Base-by-base conservation (phyloP, 116 monocot genomes). In the Thalassia testudinum region DNA sequence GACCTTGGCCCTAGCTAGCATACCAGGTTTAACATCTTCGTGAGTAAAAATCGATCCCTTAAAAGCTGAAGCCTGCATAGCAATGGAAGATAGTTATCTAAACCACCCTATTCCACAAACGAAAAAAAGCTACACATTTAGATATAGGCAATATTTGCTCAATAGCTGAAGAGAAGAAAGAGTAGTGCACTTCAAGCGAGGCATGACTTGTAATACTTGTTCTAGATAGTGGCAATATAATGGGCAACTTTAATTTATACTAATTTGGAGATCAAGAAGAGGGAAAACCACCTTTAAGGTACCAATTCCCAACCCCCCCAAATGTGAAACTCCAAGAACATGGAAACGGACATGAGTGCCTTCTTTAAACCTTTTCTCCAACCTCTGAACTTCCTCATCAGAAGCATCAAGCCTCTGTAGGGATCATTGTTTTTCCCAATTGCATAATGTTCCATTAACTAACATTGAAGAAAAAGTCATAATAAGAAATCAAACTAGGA, bases 21-120 rank as follows among this genome's bases (percentile, higher is more conserved):
- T 95, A 15, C 95, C 88, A 75, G 95, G 88, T 62, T 81, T 87
- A 15, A 88, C 85, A 85, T 95, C 95, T 4, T 81, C 73, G 75
- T 95, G 81, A 28, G 95, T 85, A 66, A 85, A 95, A 50, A 95
- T 67, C 53, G 85, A 76, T 26, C 87, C 81, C 72, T 88, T 88
- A 58, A 95, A 76, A 62, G 88, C 88, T 85, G 71, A 81, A 37
- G 73, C 77, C 88, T 93, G 66, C n/a, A n/a, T 55, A 25, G n/a
- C 62, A 43, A n/a, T 59, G 12, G 49, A 67, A 22, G 17, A 10
- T 5, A 10, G 30, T 10, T 34, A 34, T 34, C 10, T 5, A 5
- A 34, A 34, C 30, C 10, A 20, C 20, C 25, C 30, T 1, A 7
- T 47, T 66, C 21, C 13, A 60, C 26, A 44, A 43, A 7, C 37